A percentile compares a stretch with the other conserved stretches of the same genome.
Evolutionary conservation across 2,329 filamentous ascomycete genomes (phyloP).

Genomic region (Verticillium nonalfalfae): DNA sequence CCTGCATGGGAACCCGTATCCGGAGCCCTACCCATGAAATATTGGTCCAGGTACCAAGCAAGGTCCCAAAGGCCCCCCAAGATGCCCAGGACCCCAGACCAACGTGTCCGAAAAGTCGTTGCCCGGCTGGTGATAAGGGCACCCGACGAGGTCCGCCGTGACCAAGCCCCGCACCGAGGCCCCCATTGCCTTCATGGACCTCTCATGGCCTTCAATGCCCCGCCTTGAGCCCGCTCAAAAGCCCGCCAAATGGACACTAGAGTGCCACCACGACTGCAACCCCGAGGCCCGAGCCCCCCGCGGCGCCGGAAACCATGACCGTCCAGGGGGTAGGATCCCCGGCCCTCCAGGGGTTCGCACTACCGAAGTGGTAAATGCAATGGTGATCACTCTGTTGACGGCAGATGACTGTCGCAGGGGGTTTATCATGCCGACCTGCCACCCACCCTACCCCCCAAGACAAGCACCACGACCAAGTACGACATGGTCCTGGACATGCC

Average conservation of each 20-base stretch:
- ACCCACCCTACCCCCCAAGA: neutral
- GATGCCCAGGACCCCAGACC: too few relatives aligned
- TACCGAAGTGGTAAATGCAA: neutral
- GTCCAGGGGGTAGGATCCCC: neutral
- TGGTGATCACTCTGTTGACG: neutral
- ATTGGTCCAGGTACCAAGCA: neutral
- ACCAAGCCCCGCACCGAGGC: neutral
- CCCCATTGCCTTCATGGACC: neutral
- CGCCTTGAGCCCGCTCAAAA: neutral
- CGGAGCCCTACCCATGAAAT: neutral
- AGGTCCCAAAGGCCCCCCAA: neutral
- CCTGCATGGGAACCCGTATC: neutral
- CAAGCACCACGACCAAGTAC: too few relatives aligned
- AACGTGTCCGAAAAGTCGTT: neutral
- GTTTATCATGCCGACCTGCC: neutral
- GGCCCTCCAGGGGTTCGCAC: neutral
- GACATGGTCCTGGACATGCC: neutral
- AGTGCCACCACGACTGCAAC: neutral
- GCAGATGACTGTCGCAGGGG: neutral
- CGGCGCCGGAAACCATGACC: neutral
- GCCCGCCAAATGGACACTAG: neutral
- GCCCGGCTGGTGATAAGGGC: neutral
- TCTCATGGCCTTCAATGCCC: neutral
- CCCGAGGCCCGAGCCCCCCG: neutral
- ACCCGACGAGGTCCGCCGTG: neutral